phyloP scores from a whole-genome alignment of 257 asterid genomes.

The Nicotiana obtusifolia region DNA sequence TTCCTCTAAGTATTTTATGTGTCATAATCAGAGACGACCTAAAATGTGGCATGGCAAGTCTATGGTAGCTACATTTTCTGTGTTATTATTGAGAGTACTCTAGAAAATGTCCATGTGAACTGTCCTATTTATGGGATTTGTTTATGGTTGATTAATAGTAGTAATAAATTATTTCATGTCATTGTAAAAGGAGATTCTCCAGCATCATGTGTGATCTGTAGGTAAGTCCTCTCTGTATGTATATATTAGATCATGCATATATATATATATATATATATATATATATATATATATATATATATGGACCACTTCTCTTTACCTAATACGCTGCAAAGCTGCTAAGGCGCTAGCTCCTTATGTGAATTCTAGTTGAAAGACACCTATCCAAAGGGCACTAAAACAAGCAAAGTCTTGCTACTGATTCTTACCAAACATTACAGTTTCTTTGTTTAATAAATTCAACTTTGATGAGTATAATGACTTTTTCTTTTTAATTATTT shows the following conservation, averaged over 20 bases:
- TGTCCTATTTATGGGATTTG: constrained; percentile 14
- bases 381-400: neutral
- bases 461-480: neutral
- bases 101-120: neutral
- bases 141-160: constrained; percentile 9
- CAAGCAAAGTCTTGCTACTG: neutral
- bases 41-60: neutral
- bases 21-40: neutral
- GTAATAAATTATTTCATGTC: constrained; percentile 13
- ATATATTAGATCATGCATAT: too few species aligned
- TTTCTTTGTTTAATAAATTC: neutral
- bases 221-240: constrained; percentile 8
- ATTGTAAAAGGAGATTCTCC: constrained; percentile 16
- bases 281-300: neutral
- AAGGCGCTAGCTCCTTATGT: neutral
- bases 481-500: too few species aligned
- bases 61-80: neutral
- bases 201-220: neutral
- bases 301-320: neutral
- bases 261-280: neutral
- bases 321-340: constrained; percentile 6
- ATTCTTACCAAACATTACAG: neutral
- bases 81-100: neutral
- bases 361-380: neutral
- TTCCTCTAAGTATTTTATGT: neutral